Evolutionary conservation across 345 rosid species (phyloP), one percentile per base, ranked within the genome.

Genomic region (Pistacia integerrima): DNA sequence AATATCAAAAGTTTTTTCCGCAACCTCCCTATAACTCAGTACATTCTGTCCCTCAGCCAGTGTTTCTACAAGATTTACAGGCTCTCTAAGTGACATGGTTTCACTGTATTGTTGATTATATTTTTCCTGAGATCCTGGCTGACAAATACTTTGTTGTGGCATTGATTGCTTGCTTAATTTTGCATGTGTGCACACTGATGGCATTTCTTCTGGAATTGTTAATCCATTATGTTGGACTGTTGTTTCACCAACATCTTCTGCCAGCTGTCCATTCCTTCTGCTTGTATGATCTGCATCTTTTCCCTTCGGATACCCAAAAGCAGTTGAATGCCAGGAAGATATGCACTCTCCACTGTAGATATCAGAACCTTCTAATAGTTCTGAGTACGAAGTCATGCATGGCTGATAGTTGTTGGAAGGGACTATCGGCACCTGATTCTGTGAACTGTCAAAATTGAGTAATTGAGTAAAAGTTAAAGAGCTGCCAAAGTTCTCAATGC

Each of bases 321-420:
- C 75, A 62, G 81, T 71, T 72, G 93, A 79, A 72, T 81, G 80
- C 85, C 81, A 76, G 69, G 89, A 84, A 80, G 85, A 78, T 62
- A 78, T 80, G 77, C 81, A 77, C 73, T 90, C 93, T 79, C 83
- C 86, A 54, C 78, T 82, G 64, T 73, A 69, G 64, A 75, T 72
- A 49, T 85, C 85, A 63, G 73, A 83, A 72, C 73, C 78, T 58
- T 86, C 89, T 55, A 51, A 69, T 51, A 77, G 54, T 33, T 75
- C 82, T 59, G 82, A 74, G 61, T 81, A 77, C 74, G 49, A 67
- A 76, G 69, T 84, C 69, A 61, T 69, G 73, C 75, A 69, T 72
- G 60, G 67, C 67, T 68, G 76, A 77, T 76, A 74, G 75, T 77
- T 77, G 66, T 79, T 77, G 52, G 83, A 72, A 74, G 85, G 77